Percentiles rank a stretch among this genome's conserved stretches.
Evolutionary conservation across 2,329 filamentous ascomycete genomes (phyloP).

Genomic region (Diaporthe sp.): DNA sequence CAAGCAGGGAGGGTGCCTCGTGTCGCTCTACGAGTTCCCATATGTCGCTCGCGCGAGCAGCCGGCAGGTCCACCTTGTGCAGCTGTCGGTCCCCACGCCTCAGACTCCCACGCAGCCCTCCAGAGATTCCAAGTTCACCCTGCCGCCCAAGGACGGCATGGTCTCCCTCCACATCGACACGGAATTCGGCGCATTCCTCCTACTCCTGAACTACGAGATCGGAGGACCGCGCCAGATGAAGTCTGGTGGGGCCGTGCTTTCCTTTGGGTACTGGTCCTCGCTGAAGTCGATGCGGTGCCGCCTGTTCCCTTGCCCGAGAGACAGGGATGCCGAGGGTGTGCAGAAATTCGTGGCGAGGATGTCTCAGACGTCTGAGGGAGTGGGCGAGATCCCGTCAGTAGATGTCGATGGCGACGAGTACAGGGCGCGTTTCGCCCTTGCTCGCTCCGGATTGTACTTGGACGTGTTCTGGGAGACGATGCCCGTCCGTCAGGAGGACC

Average conservation of each 20-base stretch:
- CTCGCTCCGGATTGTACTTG: background rate
- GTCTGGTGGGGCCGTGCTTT: slow-evolving; percentile 7
- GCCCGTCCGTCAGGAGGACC: background rate
- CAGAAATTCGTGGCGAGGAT: slow-evolving; percentile 15
- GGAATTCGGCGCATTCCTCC: background rate
- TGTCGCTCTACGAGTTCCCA: slow-evolving; percentile 21
- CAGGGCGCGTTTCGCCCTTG: background rate
- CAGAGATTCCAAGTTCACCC: slow-evolving; percentile 4
- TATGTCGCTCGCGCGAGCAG: slow-evolving; percentile 26
- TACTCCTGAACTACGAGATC: slow-evolving; percentile 8
- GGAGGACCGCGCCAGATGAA: background rate
- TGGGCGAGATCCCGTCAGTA: background rate
- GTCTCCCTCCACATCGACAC: slow-evolving; percentile 17
- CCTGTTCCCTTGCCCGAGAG: background rate
- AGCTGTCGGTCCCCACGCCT: background rate
- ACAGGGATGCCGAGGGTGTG: background rate
- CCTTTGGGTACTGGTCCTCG: slow-evolving; percentile 13
- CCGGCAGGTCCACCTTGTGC: slow-evolving; percentile 10
- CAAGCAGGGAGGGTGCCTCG: slow-evolving; percentile 15
- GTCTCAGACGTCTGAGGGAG: background rate
- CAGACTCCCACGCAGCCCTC: background rate
- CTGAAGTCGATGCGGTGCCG: slow-evolving; percentile 3
- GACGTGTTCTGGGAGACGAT: slow-evolving; percentile 9
- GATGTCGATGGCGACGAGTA: slow-evolving; percentile 2
- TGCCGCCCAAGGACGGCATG: slow-evolving; percentile 3